Evolutionary conservation across 192 early-diverging fungal genomes (phyloP), one percentile per base, ranked within the genome.

Genomic region (Kappamyces sp.): DNA sequence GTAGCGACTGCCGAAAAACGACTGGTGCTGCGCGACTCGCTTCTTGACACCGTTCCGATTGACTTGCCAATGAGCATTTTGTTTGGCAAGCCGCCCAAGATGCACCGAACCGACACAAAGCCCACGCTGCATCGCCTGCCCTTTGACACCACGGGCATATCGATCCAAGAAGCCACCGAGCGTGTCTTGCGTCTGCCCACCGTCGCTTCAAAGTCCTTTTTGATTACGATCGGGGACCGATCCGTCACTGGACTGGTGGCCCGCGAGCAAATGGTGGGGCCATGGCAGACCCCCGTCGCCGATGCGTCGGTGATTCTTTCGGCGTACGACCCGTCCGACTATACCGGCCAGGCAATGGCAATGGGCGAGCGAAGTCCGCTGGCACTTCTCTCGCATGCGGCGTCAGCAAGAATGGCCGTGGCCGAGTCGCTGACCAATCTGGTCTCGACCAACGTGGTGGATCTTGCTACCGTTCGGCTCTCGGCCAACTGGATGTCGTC

Each of bases 401-500:
- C 95, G 0, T 89, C 91, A 3, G 87, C 95, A 12, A 86, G 95
- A 49, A 98, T 99, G 94, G 90, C 95, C 2, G 91, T 91, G n/a
- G 95, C 79, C 45, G 97, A 99, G 74, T 70, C 88, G 12, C 66
- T 99, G 40, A 88, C 90, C 38, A 99, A 99, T 68, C 64, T 99
- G 49, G 84, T 84, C 1, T 90, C 96, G 8, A 94, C 95, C 3
- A 77, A 88, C 55, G 78, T 99, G 54, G 69, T 74, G 2, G 77
- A 79, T 5, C 75, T 92, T 32, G 73, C 70, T 9, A 81, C 84
- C 68, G 76, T 92, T 29, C 85, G 91, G 38, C 77, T 99, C 60
- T 90, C 87, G 49, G 93, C 93, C 49, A 99, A 99, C 75, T 99
- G 96, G 96, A 99, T 99, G 96, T 86, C 87, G 30, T 88, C 95